phyloP scores from a whole-genome alignment of 1,284 basidiomycete genomes.

The Caloboletus firmus region DNA sequence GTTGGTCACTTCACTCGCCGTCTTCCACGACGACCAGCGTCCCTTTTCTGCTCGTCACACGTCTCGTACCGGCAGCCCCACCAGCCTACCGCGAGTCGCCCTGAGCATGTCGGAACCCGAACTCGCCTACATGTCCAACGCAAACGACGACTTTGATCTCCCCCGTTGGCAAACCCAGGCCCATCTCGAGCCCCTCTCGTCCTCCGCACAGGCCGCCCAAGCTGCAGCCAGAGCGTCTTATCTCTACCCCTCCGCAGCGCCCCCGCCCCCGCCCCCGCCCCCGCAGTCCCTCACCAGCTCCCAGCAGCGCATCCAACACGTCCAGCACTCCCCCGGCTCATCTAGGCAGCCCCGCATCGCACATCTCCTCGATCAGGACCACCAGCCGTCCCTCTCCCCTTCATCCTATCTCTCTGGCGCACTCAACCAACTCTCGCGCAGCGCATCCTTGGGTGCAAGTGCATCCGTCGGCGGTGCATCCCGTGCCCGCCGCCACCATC shows the following conservation, averaged over 20 bases:
- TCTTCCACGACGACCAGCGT: slow-evolving; percentile 24
- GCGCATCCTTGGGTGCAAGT: slow-evolving; percentile 59
- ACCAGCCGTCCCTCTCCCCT: slow-evolving; percentile 42
- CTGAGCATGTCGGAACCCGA: slow-evolving; percentile 51
- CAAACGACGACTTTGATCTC: slow-evolving; percentile 68
- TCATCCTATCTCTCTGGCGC: slow-evolving; percentile 55
- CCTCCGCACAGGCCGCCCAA: slow-evolving; percentile 60
- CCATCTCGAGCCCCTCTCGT: slow-evolving; percentile 59
- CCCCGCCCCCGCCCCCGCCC: slow-evolving; percentile 45
- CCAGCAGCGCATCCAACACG: slow-evolving; percentile 32
- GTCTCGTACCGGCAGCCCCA: neutral
- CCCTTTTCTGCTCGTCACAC: neutral
- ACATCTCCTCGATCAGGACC: slow-evolving; percentile 64
- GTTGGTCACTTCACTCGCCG: slow-evolving; percentile 15
- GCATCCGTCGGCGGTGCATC: slow-evolving; percentile 44
- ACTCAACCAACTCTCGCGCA: slow-evolving; percentile 58
- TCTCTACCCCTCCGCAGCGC: slow-evolving; percentile 44
- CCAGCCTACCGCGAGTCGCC: neutral
- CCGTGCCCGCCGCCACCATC: slow-evolving; percentile 55
- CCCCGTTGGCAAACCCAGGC: slow-evolving; percentile 76
- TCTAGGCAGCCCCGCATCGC: slow-evolving; percentile 60
- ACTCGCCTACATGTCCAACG: slow-evolving; percentile 52
- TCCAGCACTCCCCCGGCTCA: slow-evolving; percentile 36
- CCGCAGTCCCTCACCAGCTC: slow-evolving; percentile 30
- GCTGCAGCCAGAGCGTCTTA: slow-evolving; percentile 48